Evolutionary conservation across 176 grass and related monocot genomes (phyloP), one percentile per base, ranked within the genome.

Genomic region (Oryza meyeriana): DNA sequence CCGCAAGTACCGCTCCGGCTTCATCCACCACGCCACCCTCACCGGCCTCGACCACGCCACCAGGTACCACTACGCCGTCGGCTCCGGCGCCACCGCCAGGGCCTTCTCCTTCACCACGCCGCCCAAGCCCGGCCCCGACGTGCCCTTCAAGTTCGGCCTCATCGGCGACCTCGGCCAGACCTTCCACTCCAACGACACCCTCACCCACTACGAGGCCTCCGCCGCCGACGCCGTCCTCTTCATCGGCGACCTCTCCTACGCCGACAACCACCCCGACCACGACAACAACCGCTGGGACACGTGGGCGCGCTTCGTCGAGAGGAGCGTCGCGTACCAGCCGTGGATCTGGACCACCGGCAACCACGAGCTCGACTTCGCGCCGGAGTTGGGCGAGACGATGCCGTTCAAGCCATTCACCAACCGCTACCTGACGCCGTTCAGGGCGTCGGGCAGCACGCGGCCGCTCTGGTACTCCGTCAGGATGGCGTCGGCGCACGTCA

Each of bases 141-240:
- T 67, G 59, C 84, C 89, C 14, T 83, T 85, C 76, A 91, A 85
- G 66, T 91, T 92, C 81, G 92, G 92, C 1, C 40, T 94, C 31
- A 91, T 94, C 76, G 92, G 92, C 35, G 93, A 94, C 75, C 89
- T 94, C 5, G 89, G 93, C 1, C 93, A 92, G 77, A 94, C 81
- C 22, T 90, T 73, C 64, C 81, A 94, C 57, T 94, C 93, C 18
- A 94, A 94, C 74, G 27, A 20, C 38, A 94, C 93, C 59, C 70
- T 94, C 38, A 12, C 78, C 20, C 93, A 94, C 59, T 92, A 94
- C 68, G 78, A 92, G 40, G 66, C 87, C 0, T 47, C 71, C 45
- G 35, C 73, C 44, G 78, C 63, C 14, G 73, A 83, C 36, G 30
- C 93, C 2, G 50, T 94, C 69, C 85, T 94, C 7, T 94, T 74